Base-by-base conservation (phyloP, 1,284 basidiomycete species). In the Amylostereum chailletii region DNA sequence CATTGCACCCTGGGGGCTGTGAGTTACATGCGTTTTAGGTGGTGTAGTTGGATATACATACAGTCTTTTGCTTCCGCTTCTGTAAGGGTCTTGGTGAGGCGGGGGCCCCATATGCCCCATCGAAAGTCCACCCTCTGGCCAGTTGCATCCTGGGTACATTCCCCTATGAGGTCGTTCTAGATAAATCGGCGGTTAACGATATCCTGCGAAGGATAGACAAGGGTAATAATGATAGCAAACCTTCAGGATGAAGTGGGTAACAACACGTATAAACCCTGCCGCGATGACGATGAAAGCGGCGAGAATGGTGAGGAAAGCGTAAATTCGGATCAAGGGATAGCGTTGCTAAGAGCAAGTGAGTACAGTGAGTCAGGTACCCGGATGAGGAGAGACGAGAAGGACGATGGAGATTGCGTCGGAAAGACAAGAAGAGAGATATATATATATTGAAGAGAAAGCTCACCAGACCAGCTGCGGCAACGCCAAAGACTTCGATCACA, bases 211-310 rank as follows among this genome's bases (percentile, higher is more conserved):
- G 5, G 3, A 33, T 32, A 38, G 30, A 41, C 2, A 10, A 26
- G 19, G 19, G 19, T 7, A 5, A 34, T 10, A 60, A 53, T 11
- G 34, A 57, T 62, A 38, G 48, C 64, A 4, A 51, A 75, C 81
- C 76, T 90, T 86, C 60, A 76, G 71, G 1, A 70, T 66, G 62
- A 87, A 90, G 59, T 90, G 88, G 1, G 77, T 65, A 5, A 88
- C 63, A 5, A 81, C 68, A 11, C 75, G 68, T 47, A 86, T 58
- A 47, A 88, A 65, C 4, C 76, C 78, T 1, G 75, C 67, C 0
- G 65, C 83, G 7, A 76, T 57, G 29, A 83, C 70, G 0, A 83
- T 57, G 34, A 83, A 57, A 26, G 77, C 65, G 5, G 75, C 75
- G 3, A 77, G 55, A 4, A 75, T 66, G 2, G 79, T 77, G 26